These are phyloP conservation scores for Puccinia novopanici DNA, from an alignment of 1,284 basidiomycete genomes.

Conservation along the genomic window DNA sequence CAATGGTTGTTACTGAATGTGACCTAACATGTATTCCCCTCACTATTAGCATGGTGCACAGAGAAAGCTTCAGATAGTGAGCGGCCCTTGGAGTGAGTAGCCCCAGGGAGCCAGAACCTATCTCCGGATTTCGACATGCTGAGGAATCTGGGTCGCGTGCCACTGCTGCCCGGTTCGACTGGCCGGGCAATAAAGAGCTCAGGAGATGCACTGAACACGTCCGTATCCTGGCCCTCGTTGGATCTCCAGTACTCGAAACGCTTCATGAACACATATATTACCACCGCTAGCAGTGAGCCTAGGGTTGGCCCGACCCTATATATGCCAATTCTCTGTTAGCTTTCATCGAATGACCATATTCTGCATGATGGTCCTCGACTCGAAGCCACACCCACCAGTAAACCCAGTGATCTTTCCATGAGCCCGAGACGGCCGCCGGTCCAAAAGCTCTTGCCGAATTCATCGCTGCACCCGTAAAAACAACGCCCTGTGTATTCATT, in stretches of 20 bases:
- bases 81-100: background rate
- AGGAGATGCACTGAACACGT: constrained; percentile 36
- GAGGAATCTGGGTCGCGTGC: background rate
- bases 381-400: constrained; percentile 29
- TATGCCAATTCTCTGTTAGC: background rate
- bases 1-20: too few species aligned
- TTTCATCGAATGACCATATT: background rate
- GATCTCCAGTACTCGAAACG: constrained; percentile 41
- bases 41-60: too few species aligned
- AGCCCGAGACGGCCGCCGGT: constrained; percentile 26
- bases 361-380: background rate
- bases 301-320: constrained; percentile 45
- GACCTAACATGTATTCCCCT: too few species aligned
- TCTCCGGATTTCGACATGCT: constrained; percentile 16
- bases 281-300: constrained; percentile 37
- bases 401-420: constrained; percentile 39
- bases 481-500: constrained; percentile 11
- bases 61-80: background rate
- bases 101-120: background rate
- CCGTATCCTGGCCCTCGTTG: constrained; percentile 47
- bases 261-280: constrained; percentile 44
- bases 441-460: constrained; percentile 47
- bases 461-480: constrained; percentile 40
- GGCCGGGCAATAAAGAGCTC: constrained; percentile 39
- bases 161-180: background rate